Base-by-base conservation (phyloP, 176 grass and related monocot species). In the Bromus sterilis region DNA sequence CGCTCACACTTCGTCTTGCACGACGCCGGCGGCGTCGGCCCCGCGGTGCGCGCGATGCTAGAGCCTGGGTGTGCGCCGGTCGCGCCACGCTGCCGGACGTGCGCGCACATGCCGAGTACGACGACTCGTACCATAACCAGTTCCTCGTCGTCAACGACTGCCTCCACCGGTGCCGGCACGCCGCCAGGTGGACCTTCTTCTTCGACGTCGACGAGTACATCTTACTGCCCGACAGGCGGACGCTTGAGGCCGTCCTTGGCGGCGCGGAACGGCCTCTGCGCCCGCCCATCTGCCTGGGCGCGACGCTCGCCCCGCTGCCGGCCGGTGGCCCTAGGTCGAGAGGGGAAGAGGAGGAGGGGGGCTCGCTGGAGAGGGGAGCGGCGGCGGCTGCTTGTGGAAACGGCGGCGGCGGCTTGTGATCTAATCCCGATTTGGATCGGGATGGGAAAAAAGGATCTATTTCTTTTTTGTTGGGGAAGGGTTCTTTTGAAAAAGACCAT, bases 151-250 rank as follows among this genome's bases (percentile, higher is more conserved):
- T 97, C 24, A 97, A 97, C 28, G 94, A 97, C 84, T 97, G 91
- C 85, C 81, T 97, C 16, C 94, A 97, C 67, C 71, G 89, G 61
- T 87, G 92, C 79, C 85, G 94, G 0, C 80, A 97, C 65, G 91
- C 87, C 1, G 94, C 94, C 0, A 94, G 74, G 41, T 97, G 94
- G 94, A 97, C 91, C 24, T 94, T 97, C 90, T 97, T 94, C 89
- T 97, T 97, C 78, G 94, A 97, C 6, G 94, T 97, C 36, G 94
- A 97, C 75, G 94, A 97, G 89, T 94, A 97, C 71, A 91, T 97
- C 40, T 97, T 90, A 85, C 59, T 97, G 21, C 94, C 94, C 0
- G 67, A 85, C 12, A 89, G 91, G 0, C 46, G 87, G 2, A 78
- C 40, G 63, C 82, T 97, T 4, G 77, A 88, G 55, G 55, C 23